phyloP scores from a whole-genome alignment of 305 asterid genomes.

The Caryopteris hybrid region DNA sequence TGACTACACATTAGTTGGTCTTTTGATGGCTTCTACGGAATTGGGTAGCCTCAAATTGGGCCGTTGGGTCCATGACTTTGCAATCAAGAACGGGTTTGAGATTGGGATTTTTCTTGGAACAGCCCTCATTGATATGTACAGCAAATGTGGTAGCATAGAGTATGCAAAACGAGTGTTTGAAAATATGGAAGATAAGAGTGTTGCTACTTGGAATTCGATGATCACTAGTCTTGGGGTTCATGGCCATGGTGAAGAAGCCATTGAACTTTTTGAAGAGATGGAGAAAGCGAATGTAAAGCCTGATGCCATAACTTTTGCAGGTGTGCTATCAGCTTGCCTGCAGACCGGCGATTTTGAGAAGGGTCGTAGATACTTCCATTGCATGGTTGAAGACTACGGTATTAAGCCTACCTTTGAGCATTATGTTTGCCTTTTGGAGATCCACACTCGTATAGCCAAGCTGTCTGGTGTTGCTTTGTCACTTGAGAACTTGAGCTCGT shows the following conservation, averaged over 20 bases:
- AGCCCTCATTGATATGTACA: constrained; percentile 52
- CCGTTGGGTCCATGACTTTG: constrained; percentile 36
- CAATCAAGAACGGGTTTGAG: constrained; percentile 42
- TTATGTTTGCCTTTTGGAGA: constrained; percentile 28
- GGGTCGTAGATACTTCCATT: constrained; percentile 33
- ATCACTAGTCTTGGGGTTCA: constrained; percentile 55
- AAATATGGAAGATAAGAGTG: constrained; percentile 33
- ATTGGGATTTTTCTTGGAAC: constrained; percentile 48
- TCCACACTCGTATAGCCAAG: constrained; percentile 24
- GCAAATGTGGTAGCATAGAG: constrained; percentile 56
- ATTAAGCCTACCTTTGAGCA: constrained; percentile 34
- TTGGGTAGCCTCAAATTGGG: constrained; percentile 44
- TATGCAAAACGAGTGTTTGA: constrained; percentile 37
- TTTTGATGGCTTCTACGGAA: constrained; percentile 35
- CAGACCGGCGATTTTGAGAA: constrained; percentile 30
- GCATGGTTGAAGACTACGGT: constrained; percentile 36
- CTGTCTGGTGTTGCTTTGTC: constrained; percentile 7
- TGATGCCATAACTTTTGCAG: constrained; percentile 40
- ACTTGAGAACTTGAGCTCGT: background rate
- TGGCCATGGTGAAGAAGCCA: constrained; percentile 40
- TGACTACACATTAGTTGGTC: constrained; percentile 48
- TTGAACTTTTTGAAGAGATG: constrained; percentile 39
- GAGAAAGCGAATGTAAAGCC: constrained; percentile 35
- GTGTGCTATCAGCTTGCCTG: constrained; percentile 41
- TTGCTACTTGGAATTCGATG: constrained; percentile 55